Evolutionary conservation across 176 grass and related monocot species (phyloP), one percentile per base, ranked within the genome.

Genomic region (Neostapfia colusana): DNA sequence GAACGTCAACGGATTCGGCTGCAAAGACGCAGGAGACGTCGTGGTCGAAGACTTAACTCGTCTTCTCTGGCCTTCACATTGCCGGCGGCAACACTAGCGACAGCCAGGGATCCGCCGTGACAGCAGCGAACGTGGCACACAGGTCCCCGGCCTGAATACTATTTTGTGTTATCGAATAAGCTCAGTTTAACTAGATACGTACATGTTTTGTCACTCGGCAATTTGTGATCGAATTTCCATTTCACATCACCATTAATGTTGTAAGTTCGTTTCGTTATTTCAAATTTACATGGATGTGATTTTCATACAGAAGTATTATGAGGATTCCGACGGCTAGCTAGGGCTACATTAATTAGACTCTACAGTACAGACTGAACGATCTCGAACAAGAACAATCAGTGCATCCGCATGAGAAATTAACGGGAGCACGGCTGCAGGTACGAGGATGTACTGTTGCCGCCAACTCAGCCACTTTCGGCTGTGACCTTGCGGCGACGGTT

Each of bases 1-100:
- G 25, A 27, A 31, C 24, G 58, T 61, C 13, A 61, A 61, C 15
- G 58, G 58, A 31, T 61, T 61, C 7, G 26, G 25, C 12, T 86
- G 83, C 75, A 85, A 85, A 23, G 56, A 67, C 3, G 45, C 75
- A 1, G 55, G n/a, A 6, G 51, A 63, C 0, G 83, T 85, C 24
- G 37, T 54, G 0, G 75, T 24, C 1, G 67, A 80, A 17, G 83
- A 85, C 69, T 85, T n/a, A n/a, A n/a, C n/a, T 85, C 68, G 50
- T 31, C 58, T 61, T 61, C 25, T 61, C 58, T 0, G 58, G 58
- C 26, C 27, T 61, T 28, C 58, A 61, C 58, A 13, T 80, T 14
- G 53, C 16, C 21, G 58, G 83, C 21, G 58, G 83, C 41, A 74
- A 85, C 56, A 85, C 83, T 3, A 85, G 1, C n/a, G 80, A 85